These are phyloP conservation scores for Crithidia bombi DNA, from an alignment of 208 protist species.

Conservation along the genomic window DNA sequence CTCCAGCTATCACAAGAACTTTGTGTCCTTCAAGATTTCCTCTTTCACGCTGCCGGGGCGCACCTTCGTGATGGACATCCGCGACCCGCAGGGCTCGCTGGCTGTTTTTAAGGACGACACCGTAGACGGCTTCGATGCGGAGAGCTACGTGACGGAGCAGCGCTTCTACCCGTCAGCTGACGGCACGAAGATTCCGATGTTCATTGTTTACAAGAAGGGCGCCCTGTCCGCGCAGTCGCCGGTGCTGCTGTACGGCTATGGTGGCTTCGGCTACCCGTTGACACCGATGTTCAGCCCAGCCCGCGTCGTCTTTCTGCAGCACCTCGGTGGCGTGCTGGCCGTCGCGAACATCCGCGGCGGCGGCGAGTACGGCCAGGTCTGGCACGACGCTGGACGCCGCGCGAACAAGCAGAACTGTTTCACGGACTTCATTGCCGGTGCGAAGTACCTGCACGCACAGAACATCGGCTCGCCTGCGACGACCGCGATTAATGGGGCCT, in stretches of 20 bases:
- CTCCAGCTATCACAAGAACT: conserved; percentile 56
- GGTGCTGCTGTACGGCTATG: conserved; percentile 94
- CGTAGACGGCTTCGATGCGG: conserved; percentile 66
- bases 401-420: conserved; percentile 92
- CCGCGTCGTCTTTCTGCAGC: conserved; percentile 78
- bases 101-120: conserved; percentile 73
- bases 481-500: conserved; percentile 92
- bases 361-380: conserved; percentile 94
- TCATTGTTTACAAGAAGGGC: conserved; percentile 89
- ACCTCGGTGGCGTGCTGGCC: conserved; percentile 86
- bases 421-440: conserved; percentile 83
- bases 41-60: conserved; percentile 92
- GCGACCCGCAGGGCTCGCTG: conserved; percentile 66
- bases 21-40: conserved; percentile 91
- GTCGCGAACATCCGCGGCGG: conserved; percentile 96
- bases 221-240: conserved; percentile 66
- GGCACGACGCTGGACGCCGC: conserved; percentile 91
- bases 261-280: conserved; percentile 94
- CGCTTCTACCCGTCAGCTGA: conserved; percentile 90
- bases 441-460: conserved; percentile 75
- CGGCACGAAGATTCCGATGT: conserved; percentile 95
- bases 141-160: conserved; percentile 88
- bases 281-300: conserved; percentile 79
- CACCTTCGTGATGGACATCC: conserved; percentile 78
- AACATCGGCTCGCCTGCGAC: conserved; percentile 82